Evolutionary conservation across 2,329 filamentous ascomycete genomes (phyloP).

Genomic region (Chalaropsis ovoidea): DNA sequence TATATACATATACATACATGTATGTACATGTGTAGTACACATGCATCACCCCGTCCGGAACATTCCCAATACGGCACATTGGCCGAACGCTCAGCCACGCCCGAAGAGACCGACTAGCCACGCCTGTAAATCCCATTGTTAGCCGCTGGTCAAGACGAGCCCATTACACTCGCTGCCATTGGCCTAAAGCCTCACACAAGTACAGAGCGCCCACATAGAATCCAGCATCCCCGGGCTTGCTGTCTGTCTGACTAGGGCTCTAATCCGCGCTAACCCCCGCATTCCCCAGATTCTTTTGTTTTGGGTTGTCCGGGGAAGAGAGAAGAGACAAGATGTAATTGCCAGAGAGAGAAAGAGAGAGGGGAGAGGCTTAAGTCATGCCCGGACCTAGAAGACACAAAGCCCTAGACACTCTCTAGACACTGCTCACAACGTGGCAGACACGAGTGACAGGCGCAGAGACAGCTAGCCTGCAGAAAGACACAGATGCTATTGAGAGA

Average conservation of each 20-base stretch:
- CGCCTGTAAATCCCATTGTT: background rate
- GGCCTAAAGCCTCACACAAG: background rate
- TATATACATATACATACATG: background rate
- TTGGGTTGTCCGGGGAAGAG: background rate
- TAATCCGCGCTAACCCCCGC: conserved; percentile 11
- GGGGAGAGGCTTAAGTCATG: no score
- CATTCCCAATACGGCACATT: conserved; percentile 7
- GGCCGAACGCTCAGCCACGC: conserved; percentile 1
- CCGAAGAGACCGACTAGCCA: background rate
- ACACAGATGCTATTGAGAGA: background rate
- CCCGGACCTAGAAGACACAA: background rate
- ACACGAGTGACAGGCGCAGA: background rate
- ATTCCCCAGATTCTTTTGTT: conserved; percentile 10
- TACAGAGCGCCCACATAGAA: background rate
- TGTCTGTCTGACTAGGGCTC: background rate
- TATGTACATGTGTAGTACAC: background rate
- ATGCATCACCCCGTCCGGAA: background rate
- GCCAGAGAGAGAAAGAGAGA: no score
- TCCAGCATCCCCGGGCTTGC: background rate
- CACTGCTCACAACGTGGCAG: background rate
- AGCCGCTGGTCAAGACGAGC: background rate
- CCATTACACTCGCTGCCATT: background rate
- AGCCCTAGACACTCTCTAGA: background rate
- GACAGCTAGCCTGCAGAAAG: background rate
- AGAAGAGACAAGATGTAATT: background rate